A percentile compares a stretch with the other conserved stretches of the same genome.
Conservation (phyloP, 1,284 basidiomycete species). For the Ceratobasidium sp. region DNA sequence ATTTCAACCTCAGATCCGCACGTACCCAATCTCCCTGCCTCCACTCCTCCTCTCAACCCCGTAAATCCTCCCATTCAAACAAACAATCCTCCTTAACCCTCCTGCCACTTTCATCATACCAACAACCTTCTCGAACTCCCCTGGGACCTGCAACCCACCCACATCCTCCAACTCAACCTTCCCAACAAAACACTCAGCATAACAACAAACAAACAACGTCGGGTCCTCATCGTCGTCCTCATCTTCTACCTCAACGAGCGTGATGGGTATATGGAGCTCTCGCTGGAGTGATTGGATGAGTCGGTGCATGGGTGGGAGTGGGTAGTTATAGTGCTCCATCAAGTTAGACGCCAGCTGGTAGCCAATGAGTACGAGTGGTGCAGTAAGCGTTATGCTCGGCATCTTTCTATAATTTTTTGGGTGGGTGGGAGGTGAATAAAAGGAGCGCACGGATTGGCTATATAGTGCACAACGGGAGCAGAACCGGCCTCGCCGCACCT, state of each 20-base stretch:
- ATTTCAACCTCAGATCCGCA: background rate
- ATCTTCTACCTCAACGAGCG: constrained; percentile 27
- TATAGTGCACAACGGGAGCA: too few relatives aligned
- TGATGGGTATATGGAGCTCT: constrained; percentile 21
- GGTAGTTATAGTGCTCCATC: constrained; percentile 21
- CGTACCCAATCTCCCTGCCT: background rate
- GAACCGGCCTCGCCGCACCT: too few relatives aligned
- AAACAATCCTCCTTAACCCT: constrained; percentile 20
- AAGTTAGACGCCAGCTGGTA: constrained; percentile 24
- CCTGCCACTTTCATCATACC: constrained; percentile 5
- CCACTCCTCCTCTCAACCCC: background rate
- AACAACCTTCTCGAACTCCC: constrained; percentile 18
- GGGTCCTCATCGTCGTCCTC: constrained; percentile 35
- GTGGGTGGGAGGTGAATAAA: background rate
- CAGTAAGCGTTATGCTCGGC: background rate
- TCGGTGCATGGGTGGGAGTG: constrained; percentile 2
- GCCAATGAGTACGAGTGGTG: constrained; percentile 7
- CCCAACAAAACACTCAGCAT: background rate
- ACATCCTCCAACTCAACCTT: background rate
- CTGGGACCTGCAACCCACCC: constrained; percentile 2
- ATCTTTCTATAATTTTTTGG: background rate
- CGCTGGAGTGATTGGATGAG: constrained; percentile 12
- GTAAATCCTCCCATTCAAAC: constrained; percentile 21
- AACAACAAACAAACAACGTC: constrained; percentile 30
- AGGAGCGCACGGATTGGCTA: background rate